Base-by-base conservation (phyloP, 1,284 basidiomycete species). In the Marasmius fiardii region DNA sequence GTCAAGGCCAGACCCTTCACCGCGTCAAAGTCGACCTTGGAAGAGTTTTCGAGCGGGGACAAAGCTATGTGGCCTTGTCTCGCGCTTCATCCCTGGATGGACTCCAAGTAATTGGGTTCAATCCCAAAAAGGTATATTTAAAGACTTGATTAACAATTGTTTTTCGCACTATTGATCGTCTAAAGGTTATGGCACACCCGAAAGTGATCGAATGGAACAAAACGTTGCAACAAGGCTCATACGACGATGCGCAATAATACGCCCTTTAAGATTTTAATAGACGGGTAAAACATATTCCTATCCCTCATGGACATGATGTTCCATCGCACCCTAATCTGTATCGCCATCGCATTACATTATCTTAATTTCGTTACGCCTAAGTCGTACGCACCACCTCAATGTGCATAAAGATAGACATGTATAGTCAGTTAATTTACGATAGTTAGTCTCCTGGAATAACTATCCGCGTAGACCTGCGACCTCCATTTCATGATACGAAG, bases 11-110 rank as follows among this genome's bases (percentile, higher is more conserved):
- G 68, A 90, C 83, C 0, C 76, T 91, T 24, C 80, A 86, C 51
- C 75, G 83, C 6, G 83, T 91, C 35, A 85, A 80, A 65, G 76
- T 88, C 21, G 83, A 88, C 65, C 73, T 87, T 8, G 74, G 74
- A 0, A 77, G 72, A 47, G 82, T 86, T 7, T 89, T 93, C 64
- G 90, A 92, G 69, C 89, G 88, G 67, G 88, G 88, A 2, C 88
- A 89, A 72, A 89, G 88, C 43, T 94, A 94, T 61, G 91, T 93
- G 11, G 92, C 92, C 0, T 75, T 95, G 7, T 92, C 90, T 7
- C 84, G 92, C 11, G 92, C 92, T 0, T 90, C 90, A 0, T 85
- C 85, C 7, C 71, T 93, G 39, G 84, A 90, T 10, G 88, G 91
- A 0, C 74, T 95, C 41, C 90, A 94, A 66, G 89, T 95, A 1